phyloP scores from a whole-genome alignment of 1,139 yeast species.

The Sugiyamaella novakii region DNA sequence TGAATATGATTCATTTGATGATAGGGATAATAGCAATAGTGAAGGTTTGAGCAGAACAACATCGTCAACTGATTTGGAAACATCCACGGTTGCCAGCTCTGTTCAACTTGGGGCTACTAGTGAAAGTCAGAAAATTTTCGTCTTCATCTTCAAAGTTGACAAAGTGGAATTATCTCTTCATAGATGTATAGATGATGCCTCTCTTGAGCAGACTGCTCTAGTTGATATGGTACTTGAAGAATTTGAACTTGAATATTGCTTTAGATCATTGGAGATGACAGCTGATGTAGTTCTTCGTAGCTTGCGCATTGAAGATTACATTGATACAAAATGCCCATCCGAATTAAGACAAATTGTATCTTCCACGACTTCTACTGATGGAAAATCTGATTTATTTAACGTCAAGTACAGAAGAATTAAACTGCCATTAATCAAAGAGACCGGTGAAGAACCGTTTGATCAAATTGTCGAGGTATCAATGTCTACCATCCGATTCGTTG shows the following conservation, averaged over 20 bases:
- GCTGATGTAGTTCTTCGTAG: conserved; percentile 67
- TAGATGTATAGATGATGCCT: conserved; percentile 64
- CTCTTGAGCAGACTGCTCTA: conserved; percentile 65
- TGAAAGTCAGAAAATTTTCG: conserved; percentile 61
- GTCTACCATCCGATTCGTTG: conserved; percentile 76
- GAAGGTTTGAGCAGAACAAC: conserved; percentile 6
- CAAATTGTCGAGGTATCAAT: conserved; percentile 74
- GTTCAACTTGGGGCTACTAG: conserved; percentile 24
- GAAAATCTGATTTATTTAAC: conserved; percentile 56
- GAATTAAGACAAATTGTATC: conserved; percentile 74
- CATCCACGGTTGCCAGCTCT: conserved; percentile 18
- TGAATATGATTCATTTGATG: conserved; percentile 21
- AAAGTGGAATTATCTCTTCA: conserved; percentile 62
- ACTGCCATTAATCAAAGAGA: conserved; percentile 22
- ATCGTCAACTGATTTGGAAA: conserved; percentile 11
- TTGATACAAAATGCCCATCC: conserved; percentile 61
- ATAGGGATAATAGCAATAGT: conserved; percentile 32
- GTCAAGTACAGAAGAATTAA: conserved; percentile 54
- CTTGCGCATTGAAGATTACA: conserved; percentile 70
- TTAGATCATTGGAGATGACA: conserved; percentile 62
- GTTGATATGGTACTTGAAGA: conserved; percentile 73
- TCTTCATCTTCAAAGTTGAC: conserved; percentile 69
- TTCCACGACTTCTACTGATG: conserved; percentile 42
- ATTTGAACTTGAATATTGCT: conserved; percentile 61
- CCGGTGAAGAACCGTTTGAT: conserved; percentile 46